Evolutionary conservation across 805 yeast genomes (phyloP), one percentile per base, ranked within the genome.

Genomic region (Wickerhamomyces pijperi): DNA sequence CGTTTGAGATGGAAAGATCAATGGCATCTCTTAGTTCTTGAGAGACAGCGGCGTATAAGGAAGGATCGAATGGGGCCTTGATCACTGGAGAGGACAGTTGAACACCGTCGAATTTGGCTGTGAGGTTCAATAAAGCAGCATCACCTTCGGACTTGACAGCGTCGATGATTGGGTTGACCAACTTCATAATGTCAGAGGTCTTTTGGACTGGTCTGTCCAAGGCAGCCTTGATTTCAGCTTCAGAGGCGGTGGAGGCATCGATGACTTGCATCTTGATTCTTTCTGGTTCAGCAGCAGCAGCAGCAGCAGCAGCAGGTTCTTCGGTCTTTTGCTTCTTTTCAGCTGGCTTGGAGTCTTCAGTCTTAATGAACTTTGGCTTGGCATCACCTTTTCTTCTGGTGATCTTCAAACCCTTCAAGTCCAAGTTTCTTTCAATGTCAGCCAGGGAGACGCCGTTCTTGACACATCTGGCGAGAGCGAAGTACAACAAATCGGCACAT

Each of bases 311-410:
- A 28, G 42, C 42, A 34, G 50, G 50, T 28, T 43, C 52, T 41
- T 50, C 48, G 32, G 50, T 46, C 39, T 53, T 48, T 45, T 68
- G 60, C 13, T 25, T 9, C 13, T 28, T 12, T 7, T 13, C 13
- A 7, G n/a, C 32, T 15, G 7, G 16, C 13, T 28, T 12, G n/a
- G 14, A n/a, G n/a, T n/a, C n/a, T n/a, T n/a, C 16, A 7, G 32
- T 6, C 9, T 21, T 21, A 37, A 76, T 45, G 60, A 82, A 92
- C 56, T 79, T 77, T 19, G 84, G 78, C 62, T 90, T 90, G 35
- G 98, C 97, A 63, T 92, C 96, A 39, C 98, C 98, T 61, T 78
- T 82, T 58, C 98, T 75, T 63, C 98, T 76, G 3, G 95, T 78
- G 42, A 92, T 86, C 62, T 90, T 90, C 53, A 79, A 63, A 36